Percentiles rank a stretch among this genome's conserved stretches.
phyloP scores from a whole-genome alignment of 768 basidiomycete species.

The Cystofilobasidium bisporidii region DNA sequence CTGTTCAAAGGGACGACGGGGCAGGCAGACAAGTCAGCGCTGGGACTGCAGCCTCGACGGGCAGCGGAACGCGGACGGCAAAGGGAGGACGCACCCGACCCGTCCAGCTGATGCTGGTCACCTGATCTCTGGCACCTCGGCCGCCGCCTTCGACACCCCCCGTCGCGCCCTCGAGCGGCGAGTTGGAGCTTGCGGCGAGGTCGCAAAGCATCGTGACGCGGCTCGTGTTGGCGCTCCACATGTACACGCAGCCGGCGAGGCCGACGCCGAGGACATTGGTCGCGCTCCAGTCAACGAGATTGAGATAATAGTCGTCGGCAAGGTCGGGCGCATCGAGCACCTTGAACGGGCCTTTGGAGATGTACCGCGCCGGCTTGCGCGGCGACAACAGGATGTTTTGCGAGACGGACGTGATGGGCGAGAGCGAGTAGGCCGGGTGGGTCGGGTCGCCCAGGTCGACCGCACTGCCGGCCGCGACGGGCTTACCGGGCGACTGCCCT shows the following conservation, averaged over 20 bases:
- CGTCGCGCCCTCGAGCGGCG: constrained; percentile 8
- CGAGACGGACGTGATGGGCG: constrained; percentile 75
- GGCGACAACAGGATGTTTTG: constrained; percentile 75
- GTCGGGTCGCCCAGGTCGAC: constrained; percentile 64
- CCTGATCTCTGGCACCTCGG: constrained; percentile 47
- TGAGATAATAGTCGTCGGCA: constrained; percentile 96
- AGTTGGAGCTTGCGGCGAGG: constrained; percentile 39
- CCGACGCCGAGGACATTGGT: constrained; percentile 93
- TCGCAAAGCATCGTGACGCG: constrained; percentile 87
- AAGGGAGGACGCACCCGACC: constrained; percentile 48
- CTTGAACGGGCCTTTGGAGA: constrained; percentile 91
- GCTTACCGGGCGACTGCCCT: constrained; percentile 7
- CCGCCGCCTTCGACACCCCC: constrained; percentile 5
- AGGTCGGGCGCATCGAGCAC: constrained; percentile 95
- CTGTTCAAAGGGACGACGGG: constrained; percentile 33
- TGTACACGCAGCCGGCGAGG: constrained; percentile 80
- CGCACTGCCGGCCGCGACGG: constrained; percentile 15
- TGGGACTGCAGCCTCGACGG: too few species aligned
- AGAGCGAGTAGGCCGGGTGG: constrained; percentile 81
- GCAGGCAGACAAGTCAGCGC: neutral
- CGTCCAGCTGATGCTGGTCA: constrained; percentile 89
- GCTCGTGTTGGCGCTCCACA: constrained; percentile 93
- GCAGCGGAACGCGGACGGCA: too few species aligned
- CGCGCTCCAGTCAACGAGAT: constrained; percentile 92
- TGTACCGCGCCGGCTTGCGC: constrained; percentile 63